Percentiles rank a stretch among this genome's conserved stretches.
Evolutionary conservation across 257 asterid species (phyloP).

Genomic region (Scutellaria galericulata): DNA sequence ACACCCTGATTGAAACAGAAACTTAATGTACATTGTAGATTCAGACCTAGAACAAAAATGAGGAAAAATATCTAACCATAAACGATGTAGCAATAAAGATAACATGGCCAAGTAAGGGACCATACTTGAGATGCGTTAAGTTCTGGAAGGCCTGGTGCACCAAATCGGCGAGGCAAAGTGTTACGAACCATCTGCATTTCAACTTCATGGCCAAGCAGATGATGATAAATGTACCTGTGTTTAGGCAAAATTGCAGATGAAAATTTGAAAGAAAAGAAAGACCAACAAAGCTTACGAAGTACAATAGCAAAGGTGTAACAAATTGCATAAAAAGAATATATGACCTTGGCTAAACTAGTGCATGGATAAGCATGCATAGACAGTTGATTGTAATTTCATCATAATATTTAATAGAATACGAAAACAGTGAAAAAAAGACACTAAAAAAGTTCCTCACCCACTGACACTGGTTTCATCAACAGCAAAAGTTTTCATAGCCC

Average conservation of each 20-base stretch:
- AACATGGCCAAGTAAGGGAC: slow-evolving; percentile 15
- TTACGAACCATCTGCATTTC: slow-evolving; percentile 99
- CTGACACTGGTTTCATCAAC: slow-evolving; percentile 99
- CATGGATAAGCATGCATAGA: not conserved
- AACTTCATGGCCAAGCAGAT: slow-evolving; percentile 96
- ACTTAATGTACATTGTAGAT: not conserved
- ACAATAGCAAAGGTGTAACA: not conserved
- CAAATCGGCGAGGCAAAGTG: slow-evolving; percentile 95
- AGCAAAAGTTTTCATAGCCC: slow-evolving; percentile 98
- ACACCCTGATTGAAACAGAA: slow-evolving; percentile 21
- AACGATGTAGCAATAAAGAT: slow-evolving; percentile 20
- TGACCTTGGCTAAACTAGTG: not conserved
- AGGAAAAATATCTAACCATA: slow-evolving; percentile 15
- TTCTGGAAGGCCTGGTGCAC: slow-evolving; percentile 99
- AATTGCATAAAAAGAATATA: no score
- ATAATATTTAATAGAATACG: not conserved
- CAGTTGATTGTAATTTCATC: not conserved
- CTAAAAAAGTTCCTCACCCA: slow-evolving; percentile 63
- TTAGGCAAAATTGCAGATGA: slow-evolving; percentile 22
- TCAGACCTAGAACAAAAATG: slow-evolving; percentile 11
- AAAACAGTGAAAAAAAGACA: not conserved
- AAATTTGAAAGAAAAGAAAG: not conserved
- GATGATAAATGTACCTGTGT: slow-evolving; percentile 94
- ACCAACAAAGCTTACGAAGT: not conserved
- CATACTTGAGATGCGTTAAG: slow-evolving; percentile 98